Base-by-base conservation (phyloP, 1,139 yeast species). In the Meyerozyma athensensis region DNA sequence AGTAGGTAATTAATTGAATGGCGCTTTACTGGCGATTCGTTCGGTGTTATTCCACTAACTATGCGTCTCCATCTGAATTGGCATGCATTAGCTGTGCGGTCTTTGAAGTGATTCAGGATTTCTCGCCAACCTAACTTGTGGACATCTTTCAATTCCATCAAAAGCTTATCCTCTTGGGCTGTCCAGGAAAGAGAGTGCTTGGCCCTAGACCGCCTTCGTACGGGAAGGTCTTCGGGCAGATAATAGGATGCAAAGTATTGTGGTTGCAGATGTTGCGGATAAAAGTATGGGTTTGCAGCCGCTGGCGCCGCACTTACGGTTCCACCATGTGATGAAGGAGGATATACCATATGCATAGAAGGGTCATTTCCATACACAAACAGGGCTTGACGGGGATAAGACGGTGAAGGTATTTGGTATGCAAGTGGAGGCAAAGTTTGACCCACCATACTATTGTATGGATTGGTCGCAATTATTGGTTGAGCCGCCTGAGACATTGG, bases 31-130 rank as follows among this genome's bases (percentile, higher is more conserved):
- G 18, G 17, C 2, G 39, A 22, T 7, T 38, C 39, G 7, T 36
- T 38, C 1, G 44, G 40, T 34, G 50, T 47, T 10, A 54, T 54
- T 9, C 65, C 64, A 40, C 62, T 54, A 10, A 67, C 77, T 42
- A 84, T 66, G 42, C 90, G 59, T 58, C 90, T 71, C 90, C 90
- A 82, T 52, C 90, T 69, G 50, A 82, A 82, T 58, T 82, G 90
- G 48, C 89, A 82, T 4, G 89, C 89, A 51, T 82, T 82, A 30
- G 87, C 85, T 1, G 74, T 68, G 40, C 74, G 52, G 48, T 66
- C 72, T 39, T 58, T 57, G 48, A 68, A 68, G 38, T 63, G 68
- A 5, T 67, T 54, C 10, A 69, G 61, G 28, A 68, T 67, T 44
- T 68, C 73, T 50, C 72, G 55, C 74, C 74, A 68, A 1, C 74